Base-by-base conservation (phyloP, 2,329 filamentous ascomycete species). In the Penicillium sp. region DNA sequence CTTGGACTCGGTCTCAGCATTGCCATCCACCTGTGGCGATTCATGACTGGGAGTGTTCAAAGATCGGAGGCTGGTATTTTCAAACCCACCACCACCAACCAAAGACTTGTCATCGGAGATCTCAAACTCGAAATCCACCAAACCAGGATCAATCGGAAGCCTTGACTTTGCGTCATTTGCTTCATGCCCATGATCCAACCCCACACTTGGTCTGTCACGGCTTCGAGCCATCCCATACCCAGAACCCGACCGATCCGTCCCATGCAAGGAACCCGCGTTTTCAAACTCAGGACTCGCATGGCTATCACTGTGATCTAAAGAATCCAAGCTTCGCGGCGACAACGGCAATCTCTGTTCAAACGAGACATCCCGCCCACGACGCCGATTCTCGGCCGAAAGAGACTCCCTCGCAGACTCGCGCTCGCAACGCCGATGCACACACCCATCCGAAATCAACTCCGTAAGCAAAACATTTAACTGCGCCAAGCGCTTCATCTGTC, bases 251-350 rank as follows among this genome's bases (percentile, higher is more conserved):
- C 46, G 49, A 40, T 41, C 34, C 10, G 23, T 5, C 32, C 43
- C 38, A 23, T 14, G 38, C 7, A 11, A 34, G 18, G 49, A 49
- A n/a, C 13, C 26, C 26, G 50, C 38, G 0, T 38, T 43, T 39
- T 11, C 30, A 14, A 45, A 49, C 16, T 34, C 47, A 4, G 44
- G 36, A 19, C 35, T 48, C 13, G 26, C 11, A 2, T 18, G 39
- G 3, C 9, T 27, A 38, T 43, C 45, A 16, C 32, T 16, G 6
- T 50, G 51, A 18, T 49, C 46, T 16, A 50, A 16, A 11, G 51
- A 53, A 11, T 50, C 38, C 11, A 50, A 44, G 10, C 51, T 53
- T 26, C 29, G 51, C n/a, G 51, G 51, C 9, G 51, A 53, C 46
- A 46, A 50, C 3, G 51, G 39, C 4, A 41, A 6, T 27, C 38